Conservation (phyloP, 495 filamentous ascomycete genomes). For the Patellaria atrata region DNA sequence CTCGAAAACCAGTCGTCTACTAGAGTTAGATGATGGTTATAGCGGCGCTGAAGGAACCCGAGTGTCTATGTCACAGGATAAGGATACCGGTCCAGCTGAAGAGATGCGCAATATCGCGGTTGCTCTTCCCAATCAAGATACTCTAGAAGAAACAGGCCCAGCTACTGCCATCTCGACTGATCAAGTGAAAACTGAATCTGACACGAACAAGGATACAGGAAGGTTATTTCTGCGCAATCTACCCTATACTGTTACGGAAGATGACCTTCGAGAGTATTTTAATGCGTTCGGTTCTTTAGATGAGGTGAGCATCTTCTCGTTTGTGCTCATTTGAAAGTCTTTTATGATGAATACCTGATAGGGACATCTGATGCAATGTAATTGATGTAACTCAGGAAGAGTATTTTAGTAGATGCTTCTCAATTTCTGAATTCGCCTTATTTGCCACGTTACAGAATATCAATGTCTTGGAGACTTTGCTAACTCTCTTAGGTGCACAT, state of each 20-base stretch:
- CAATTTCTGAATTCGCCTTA: slow-evolving; percentile 40
- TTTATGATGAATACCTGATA: slow-evolving; percentile 95
- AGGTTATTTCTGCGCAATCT: slow-evolving; percentile 84
- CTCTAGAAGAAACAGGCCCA: neutral
- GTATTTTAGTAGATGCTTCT: slow-evolving; percentile 73
- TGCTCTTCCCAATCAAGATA: too few species aligned
- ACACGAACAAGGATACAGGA: slow-evolving; percentile 33
- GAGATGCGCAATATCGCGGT: too few species aligned
- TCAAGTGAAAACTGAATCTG: slow-evolving; percentile 19
- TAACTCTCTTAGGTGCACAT: slow-evolving; percentile 54
- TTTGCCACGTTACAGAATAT: slow-evolving; percentile 36
- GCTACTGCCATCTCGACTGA: slow-evolving; percentile 11
- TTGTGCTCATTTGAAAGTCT: slow-evolving; percentile 8
- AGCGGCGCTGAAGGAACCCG: slow-evolving; percentile 5
- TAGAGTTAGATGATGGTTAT: slow-evolving; percentile 66
- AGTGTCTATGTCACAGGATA: too few species aligned
- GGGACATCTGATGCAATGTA: slow-evolving; percentile 92
- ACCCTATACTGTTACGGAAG: slow-evolving; percentile 62
- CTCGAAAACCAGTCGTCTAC: slow-evolving; percentile 75
- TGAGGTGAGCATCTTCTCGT: slow-evolving; percentile 53
- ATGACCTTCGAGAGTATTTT: slow-evolving; percentile 61
- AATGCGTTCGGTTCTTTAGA: slow-evolving; percentile 54
- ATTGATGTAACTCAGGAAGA: slow-evolving; percentile 48
- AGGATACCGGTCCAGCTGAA: too few species aligned
- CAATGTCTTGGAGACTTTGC: slow-evolving; percentile 8